Base-by-base conservation (phyloP, 1,139 yeast genomes). In the Chernovozyma aurita region DNA sequence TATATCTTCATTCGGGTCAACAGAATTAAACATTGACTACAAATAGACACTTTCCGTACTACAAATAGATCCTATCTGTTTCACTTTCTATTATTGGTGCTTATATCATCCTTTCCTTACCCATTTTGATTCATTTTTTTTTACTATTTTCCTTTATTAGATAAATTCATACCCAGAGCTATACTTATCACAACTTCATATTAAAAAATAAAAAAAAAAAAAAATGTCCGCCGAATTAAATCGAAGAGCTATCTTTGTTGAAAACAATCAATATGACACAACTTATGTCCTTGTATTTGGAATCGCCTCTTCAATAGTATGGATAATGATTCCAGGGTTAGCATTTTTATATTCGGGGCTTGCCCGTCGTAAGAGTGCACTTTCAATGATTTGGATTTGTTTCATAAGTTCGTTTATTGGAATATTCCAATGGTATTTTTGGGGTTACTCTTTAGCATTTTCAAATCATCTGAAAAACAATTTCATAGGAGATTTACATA, bases 391-490 rank as follows among this genome's bases (percentile, higher is more conserved):
- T 36, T 88, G 95, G 87, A 79, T 82, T 14, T 79, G 79, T 12
- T 59, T 87, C 36, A 76, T 84, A 76, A 76, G 90, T 5, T 79
- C 86, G 13, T 73, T 83, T 46, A 80, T 90, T n/a, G 90, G 87
- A 2, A 70, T 79, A 37, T 77, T 87, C 54, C 96, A 87, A 57
- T 92, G 97, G 97, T 92, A 88, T 60, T 87, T 92, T 55, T 92
- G 97, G 97, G 97, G 97, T 18, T 92, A 86, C 57, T 86, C 96
- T 0, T 64, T 92, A 33, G 95, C 97, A 3, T 88, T 92, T 52
- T 80, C 92, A 1, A 53, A 70, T 13, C 76, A 84, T 0, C 87
- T 95, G 2, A 63, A 80, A 28, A 87, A 88, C 59, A 79, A 82
- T 30, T 92, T 80, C 56, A 90, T 92, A 49, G 98, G 98, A 4